phyloP scores from a whole-genome alignment of 225 moss, liverwort and hornwort species.

The Antitrichia curtipendula region DNA sequence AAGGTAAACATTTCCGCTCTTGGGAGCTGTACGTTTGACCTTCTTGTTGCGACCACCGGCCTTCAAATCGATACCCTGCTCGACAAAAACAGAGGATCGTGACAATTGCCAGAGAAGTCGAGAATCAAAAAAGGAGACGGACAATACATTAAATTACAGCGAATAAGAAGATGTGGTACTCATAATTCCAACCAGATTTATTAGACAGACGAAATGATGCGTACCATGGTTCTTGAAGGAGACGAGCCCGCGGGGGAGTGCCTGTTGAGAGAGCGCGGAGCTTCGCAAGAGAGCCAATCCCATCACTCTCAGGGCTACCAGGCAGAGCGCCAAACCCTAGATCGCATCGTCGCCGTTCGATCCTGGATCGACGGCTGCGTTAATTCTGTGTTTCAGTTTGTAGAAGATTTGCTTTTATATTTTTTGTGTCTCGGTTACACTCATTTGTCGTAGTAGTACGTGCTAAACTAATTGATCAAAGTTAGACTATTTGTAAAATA shows the following conservation, averaged over 20 bases:
- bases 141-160: too few species aligned
- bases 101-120: background rate
- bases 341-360: background rate
- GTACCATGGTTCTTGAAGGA: constrained; percentile 15
- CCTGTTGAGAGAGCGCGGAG: background rate
- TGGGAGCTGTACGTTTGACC: constrained; percentile 74
- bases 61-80: constrained; percentile 87
- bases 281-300: background rate
- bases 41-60: constrained; percentile 99
- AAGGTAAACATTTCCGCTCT: constrained; percentile 86
- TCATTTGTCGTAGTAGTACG: background rate
- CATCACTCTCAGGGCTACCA: background rate
- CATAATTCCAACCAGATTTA: background rate
- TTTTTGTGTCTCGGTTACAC: too few species aligned
- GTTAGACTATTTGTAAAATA: background rate
- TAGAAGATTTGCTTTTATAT: too few species aligned
- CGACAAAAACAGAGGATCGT: background rate
- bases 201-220: background rate
- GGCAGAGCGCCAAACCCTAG: constrained; percentile 17
- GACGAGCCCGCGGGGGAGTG: background rate
- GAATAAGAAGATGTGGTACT: background rate
- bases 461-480: background rate
- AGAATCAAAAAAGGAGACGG: background rate
- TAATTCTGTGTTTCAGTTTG: background rate
- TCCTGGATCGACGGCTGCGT: background rate